Conservation (phyloP, 2,329 filamentous ascomycete species). For the Sordariomycetes sp. region DNA sequence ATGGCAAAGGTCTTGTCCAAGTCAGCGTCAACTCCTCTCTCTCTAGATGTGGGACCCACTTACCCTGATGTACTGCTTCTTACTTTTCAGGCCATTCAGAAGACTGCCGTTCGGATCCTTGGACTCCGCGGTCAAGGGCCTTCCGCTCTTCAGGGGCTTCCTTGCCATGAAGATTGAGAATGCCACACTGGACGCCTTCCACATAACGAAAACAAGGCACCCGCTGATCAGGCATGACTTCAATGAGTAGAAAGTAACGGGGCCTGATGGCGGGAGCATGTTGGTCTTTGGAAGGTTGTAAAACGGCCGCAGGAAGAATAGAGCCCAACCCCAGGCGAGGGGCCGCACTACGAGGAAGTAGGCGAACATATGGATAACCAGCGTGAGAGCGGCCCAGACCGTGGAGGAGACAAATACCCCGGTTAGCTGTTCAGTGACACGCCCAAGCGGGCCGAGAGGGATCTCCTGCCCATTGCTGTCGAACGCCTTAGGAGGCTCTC, state of each 20-base stretch:
- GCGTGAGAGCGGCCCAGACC: constrained; percentile 27
- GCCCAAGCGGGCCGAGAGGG: constrained; percentile 16
- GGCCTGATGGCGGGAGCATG: constrained; percentile 48
- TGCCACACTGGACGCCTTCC: constrained; percentile 65
- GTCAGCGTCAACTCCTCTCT: constrained; percentile 10
- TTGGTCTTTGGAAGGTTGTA: constrained; percentile 67
- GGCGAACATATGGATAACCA: constrained; percentile 37
- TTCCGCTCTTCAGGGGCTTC: constrained; percentile 73
- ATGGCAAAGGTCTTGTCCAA: constrained; percentile 63
- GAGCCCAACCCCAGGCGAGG: constrained; percentile 56
- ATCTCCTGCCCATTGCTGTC: constrained; percentile 7
- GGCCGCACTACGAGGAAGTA: constrained; percentile 55
- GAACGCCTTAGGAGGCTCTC: constrained; percentile 8
- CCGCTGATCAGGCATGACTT: constrained; percentile 50
- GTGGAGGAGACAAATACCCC: constrained; percentile 23
- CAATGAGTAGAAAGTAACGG: constrained; percentile 44
- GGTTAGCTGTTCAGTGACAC: constrained; percentile 27
- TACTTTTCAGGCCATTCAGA: constrained; percentile 71
- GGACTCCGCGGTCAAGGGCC: constrained; percentile 72
- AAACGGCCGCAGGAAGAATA: constrained; percentile 60
- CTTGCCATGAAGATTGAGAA: constrained; percentile 75
- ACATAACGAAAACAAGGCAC: constrained; percentile 57
- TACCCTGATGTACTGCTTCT: constrained; percentile 67
- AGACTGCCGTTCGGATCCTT: constrained; percentile 89
- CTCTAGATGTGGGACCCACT: constrained; percentile 11